Percentiles rank a stretch among this genome's conserved stretches.
phyloP scores from a whole-genome alignment of 2,329 filamentous ascomycete species.

The Graphilbum fragrans region DNA sequence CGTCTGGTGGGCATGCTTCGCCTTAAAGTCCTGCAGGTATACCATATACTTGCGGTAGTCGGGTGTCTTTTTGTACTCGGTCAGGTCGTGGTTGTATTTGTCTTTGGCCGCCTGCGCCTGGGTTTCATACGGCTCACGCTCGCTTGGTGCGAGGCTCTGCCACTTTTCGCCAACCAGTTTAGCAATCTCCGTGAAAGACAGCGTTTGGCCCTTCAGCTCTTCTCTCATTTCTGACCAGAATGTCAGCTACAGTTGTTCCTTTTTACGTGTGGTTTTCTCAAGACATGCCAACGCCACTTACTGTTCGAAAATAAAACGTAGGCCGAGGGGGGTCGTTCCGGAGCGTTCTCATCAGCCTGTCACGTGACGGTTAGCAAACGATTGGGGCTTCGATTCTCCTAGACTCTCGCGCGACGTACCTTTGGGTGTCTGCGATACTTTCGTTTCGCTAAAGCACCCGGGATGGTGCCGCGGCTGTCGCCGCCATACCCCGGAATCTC shows the following conservation, averaged over 20 bases:
- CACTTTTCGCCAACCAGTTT: constrained; percentile 73
- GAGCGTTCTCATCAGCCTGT: constrained; percentile 66
- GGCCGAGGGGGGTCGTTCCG: constrained; percentile 67
- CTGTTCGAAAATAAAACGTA: constrained; percentile 82
- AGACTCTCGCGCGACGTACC: constrained; percentile 25
- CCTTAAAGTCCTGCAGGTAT: constrained; percentile 69
- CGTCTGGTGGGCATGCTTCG: constrained; percentile 48
- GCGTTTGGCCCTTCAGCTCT: constrained; percentile 60
- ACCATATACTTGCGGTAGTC: constrained; percentile 56
- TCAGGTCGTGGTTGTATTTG: constrained; percentile 59
- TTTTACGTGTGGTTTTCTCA: background rate
- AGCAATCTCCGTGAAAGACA: constrained; percentile 74
- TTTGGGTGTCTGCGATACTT: constrained; percentile 73
- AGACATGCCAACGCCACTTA: constrained; percentile 28
- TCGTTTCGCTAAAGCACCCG: constrained; percentile 43
- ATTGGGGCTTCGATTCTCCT: background rate
- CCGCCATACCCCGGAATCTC: constrained; percentile 12
- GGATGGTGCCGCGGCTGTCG: constrained; percentile 31
- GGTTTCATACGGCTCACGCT: constrained; percentile 62
- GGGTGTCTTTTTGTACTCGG: constrained; percentile 65
- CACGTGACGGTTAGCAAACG: background rate
- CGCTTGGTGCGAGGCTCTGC: constrained; percentile 55
- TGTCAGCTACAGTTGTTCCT: background rate
- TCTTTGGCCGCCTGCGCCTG: constrained; percentile 65
- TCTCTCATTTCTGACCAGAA: constrained; percentile 72